A percentile compares a stretch with the other conserved stretches of the same genome.
phyloP scores from a whole-genome alignment of 768 basidiomycete species.

The Russula brevipes region DNA sequence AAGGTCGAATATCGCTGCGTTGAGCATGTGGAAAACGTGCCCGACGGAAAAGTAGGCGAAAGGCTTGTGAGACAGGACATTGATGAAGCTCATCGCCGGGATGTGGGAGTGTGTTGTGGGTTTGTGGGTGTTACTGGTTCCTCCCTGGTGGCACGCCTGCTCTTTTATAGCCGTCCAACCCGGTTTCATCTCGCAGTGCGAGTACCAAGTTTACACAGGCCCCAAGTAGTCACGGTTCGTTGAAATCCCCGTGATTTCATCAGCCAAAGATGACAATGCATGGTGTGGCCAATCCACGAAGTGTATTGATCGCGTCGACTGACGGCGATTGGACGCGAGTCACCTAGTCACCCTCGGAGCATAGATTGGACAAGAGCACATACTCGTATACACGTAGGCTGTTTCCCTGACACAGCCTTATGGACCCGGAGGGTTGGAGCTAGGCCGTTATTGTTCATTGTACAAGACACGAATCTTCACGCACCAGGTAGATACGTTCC shows the following conservation, averaged over 20 bases:
- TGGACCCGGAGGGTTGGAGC: not conserved
- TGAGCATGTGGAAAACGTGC: constrained; percentile 19
- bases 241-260: constrained; percentile 20
- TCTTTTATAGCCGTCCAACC: constrained; percentile 10
- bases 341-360: constrained; percentile 1
- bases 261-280: constrained; percentile 9
- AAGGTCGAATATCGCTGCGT: constrained; percentile 10
- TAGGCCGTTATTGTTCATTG: constrained; percentile 6
- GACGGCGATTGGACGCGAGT: constrained; percentile 12
- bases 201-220: not conserved
- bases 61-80: constrained; percentile 6
- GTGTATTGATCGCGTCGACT: constrained; percentile 16
- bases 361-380: constrained; percentile 2
- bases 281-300: constrained; percentile 6
- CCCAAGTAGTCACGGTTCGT: constrained; percentile 6
- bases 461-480: constrained; percentile 14
- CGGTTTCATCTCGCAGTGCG: constrained; percentile 15
- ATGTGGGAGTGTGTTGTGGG: not conserved
- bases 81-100: constrained; percentile 14
- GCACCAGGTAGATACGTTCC: constrained; percentile 1
- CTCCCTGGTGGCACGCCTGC: not conserved
- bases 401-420: constrained; percentile 8
- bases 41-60: constrained; percentile 18
- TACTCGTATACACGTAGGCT: constrained; percentile 11
- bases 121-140: not conserved